Evolutionary conservation across 139 green algal species (phyloP).

Genomic region (Coccomyxa sp.): DNA sequence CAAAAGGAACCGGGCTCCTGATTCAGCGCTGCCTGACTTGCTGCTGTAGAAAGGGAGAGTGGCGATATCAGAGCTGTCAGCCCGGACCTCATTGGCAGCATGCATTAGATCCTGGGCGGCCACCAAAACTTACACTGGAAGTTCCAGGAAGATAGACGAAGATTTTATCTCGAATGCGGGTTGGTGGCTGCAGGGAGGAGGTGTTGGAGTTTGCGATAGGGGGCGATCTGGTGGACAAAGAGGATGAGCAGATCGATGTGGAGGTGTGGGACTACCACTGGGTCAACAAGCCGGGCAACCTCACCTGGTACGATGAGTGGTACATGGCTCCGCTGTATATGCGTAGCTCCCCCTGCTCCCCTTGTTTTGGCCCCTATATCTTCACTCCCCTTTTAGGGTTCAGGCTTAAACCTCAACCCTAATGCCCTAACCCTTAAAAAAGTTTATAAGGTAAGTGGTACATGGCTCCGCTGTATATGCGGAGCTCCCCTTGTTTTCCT

Average conservation of each 20-base stretch:
- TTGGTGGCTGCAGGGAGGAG: no score
- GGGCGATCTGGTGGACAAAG: neutral
- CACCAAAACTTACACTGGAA: no score
- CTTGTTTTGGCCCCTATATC: no score
- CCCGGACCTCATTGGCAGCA: neutral
- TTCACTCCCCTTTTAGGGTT: no score
- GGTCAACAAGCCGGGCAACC: constrained; percentile 8
- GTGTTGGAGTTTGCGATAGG: constrained; percentile 13
- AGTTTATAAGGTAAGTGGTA: no score
- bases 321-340: neutral
- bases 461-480: neutral
- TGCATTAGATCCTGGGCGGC: no score
- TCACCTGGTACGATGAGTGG: constrained; percentile 4
- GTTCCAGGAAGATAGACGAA: neutral
- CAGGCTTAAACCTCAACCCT: no score
- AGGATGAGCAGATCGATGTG: constrained; percentile 9
- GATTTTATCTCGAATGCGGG: no score
- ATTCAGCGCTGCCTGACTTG: no score
- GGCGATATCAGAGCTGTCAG: neutral
- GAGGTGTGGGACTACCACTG: constrained; percentile 19
- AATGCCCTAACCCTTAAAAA: no score
- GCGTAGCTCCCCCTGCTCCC: neutral
- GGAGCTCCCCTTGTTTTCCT: neutral
- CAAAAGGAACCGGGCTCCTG: neutral
- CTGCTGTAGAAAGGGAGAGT: no score